A percentile compares a stretch with the other conserved stretches of the same genome.
Conservation (phyloP, 129 eudicot species). For the Flaveria robusta region DNA sequence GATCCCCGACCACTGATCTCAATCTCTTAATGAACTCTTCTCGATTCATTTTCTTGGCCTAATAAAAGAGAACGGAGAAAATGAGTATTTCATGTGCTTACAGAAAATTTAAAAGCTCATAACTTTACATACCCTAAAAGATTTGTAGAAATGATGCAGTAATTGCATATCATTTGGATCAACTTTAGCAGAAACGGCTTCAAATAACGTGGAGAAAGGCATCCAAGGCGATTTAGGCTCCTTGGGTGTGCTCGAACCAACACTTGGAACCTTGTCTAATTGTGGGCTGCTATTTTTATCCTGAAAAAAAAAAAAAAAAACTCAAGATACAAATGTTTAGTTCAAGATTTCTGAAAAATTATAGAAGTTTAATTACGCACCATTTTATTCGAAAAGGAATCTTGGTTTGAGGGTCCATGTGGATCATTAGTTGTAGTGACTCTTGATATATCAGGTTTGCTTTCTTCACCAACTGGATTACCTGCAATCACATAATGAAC, state of each 20-base stretch:
- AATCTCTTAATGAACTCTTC: constrained; percentile 57
- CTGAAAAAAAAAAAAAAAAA: constrained; percentile 4
- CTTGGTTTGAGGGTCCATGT: constrained; percentile 15
- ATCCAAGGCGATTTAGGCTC: constrained; percentile 68
- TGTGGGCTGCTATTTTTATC: constrained; percentile 27
- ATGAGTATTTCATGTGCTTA: neutral
- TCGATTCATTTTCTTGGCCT: constrained; percentile 52
- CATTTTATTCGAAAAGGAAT: constrained; percentile 29
- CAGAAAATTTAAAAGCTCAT: neutral
- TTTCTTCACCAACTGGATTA: constrained; percentile 31
- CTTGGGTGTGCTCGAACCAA: constrained; percentile 44
- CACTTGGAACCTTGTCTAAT: constrained; percentile 33
- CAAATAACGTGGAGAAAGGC: constrained; percentile 57
- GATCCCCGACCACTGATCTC: constrained; percentile 62
- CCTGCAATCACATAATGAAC: constrained; percentile 13
- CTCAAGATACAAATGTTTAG: neutral
- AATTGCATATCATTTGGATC: constrained; percentile 44
- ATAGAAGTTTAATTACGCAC: neutral
- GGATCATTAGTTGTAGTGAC: constrained; percentile 32
- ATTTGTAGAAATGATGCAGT: constrained; percentile 41
- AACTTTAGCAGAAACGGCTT: constrained; percentile 49
- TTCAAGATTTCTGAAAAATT: neutral
- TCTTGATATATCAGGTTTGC: constrained; percentile 34
- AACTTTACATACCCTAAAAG: constrained; percentile 43
- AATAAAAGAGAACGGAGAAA: neutral